Base-by-base conservation (phyloP, 768 basidiomycete species). In the Tricholoma sp. region DNA sequence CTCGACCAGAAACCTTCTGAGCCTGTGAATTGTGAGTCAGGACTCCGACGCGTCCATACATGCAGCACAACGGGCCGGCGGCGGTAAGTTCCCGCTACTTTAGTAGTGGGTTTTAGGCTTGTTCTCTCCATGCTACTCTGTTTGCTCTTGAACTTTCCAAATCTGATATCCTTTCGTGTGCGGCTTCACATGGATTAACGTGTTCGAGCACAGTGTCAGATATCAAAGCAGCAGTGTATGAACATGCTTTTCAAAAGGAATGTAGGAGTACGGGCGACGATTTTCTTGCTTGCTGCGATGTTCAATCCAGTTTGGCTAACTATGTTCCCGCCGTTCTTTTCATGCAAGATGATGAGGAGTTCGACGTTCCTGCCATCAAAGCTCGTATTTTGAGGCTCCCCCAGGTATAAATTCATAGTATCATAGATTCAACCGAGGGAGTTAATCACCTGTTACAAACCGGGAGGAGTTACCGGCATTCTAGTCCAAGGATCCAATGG, bases 281-380 rank as follows among this genome's bases (percentile, higher is more conserved):
- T 39, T 39, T 39, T 39, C 37, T 15, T 39, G 37, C 37, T 15
- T 39, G 37, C 15, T 10, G 5, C 5, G 13, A 39, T n/a, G 37
- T 39, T 39, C 15, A 12, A 15, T 6, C 6, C 6, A 39, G 11
- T 6, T n/a, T n/a, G n/a, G n/a, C n/a, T n/a, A n/a, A 85, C 55
- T 91, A 91, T 65, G 86, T 89, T 24, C 91, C 91, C 10, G 84
- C 91, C 3, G 84, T 91, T 53, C 73, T 94, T 44, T 90, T 86
- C 68, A 83, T 87, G 61, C 79, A 84, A 49, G 73, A 82, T 54
- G 75, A 88, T 60, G 87, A 89, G 57, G 81, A 88, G 29, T 71
- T 94, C 52, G 87, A 95, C 61, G 68, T 85, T 12, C 75, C 75
- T 0, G 77, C 88, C 10, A 84, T 89, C 63, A 74, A 84, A 58